These are phyloP conservation scores for Trifolium pratense DNA, from an alignment of 306 rosid genomes.

Conservation along the genomic window DNA sequence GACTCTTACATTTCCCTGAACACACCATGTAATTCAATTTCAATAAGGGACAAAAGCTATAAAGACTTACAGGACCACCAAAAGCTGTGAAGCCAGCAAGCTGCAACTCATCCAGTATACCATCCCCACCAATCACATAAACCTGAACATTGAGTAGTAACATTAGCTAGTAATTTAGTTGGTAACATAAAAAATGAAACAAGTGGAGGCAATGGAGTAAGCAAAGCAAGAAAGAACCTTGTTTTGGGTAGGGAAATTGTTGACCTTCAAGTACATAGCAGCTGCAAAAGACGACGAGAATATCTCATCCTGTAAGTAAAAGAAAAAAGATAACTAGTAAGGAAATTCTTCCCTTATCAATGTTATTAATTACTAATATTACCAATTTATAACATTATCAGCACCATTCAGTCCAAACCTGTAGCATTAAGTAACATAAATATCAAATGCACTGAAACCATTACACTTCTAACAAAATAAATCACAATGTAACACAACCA, in stretches of 20 bases:
- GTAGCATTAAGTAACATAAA: no score
- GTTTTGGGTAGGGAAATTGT: slow-evolving; percentile 66
- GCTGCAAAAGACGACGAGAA: slow-evolving; percentile 96
- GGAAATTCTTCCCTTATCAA: no score
- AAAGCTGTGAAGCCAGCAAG: slow-evolving; percentile 88
- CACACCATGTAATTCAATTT: slow-evolving; percentile 2
- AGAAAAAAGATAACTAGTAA: background rate
- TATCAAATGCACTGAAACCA: no score
- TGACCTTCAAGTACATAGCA: slow-evolving; percentile 87
- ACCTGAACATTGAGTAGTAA: slow-evolving; percentile 56
- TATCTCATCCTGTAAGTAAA: slow-evolving; percentile 73
- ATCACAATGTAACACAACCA: no score
- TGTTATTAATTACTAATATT: no score
- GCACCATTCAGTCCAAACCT: no score
- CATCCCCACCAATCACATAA: slow-evolving; percentile 88
- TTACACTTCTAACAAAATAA: no score
- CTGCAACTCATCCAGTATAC: slow-evolving; percentile 83
- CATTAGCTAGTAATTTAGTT: background rate
- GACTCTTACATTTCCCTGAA: slow-evolving; percentile 6
- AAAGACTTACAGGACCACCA: slow-evolving; percentile 87
- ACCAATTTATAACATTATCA: no score
- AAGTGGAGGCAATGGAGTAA: background rate
- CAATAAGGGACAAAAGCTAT: background rate
- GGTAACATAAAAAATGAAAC: background rate
- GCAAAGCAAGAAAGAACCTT: slow-evolving; percentile 63